These are phyloP conservation scores for Samsoniella hepiali DNA, from an alignment of 2,329 filamentous ascomycete genomes.

Conservation along the genomic window DNA sequence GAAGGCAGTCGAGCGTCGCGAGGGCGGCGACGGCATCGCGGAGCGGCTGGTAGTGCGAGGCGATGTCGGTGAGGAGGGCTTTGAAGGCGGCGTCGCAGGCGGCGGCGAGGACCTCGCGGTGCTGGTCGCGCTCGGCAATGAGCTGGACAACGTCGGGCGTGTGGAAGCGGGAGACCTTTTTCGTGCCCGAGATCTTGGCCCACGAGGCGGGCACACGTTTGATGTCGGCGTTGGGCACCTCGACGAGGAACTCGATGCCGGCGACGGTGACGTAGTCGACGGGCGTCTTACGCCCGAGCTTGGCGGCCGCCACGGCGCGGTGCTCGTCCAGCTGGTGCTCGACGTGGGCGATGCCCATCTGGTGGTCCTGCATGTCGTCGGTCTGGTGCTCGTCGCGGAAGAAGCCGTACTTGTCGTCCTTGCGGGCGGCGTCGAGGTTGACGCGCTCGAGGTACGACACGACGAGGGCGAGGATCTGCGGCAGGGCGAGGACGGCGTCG, in stretches of 20 bases:
- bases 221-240: constrained; percentile 77
- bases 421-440: constrained; percentile 76
- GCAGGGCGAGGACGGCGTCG: constrained; percentile 70
- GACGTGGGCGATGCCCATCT: constrained; percentile 85
- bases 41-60: constrained; percentile 81
- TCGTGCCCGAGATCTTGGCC: constrained; percentile 92
- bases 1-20: constrained; percentile 82
- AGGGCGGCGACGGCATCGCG: constrained; percentile 85
- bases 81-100: constrained; percentile 84
- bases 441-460: constrained; percentile 77
- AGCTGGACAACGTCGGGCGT: constrained; percentile 84
- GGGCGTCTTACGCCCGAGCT: constrained; percentile 62
- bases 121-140: constrained; percentile 84
- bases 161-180: constrained; percentile 88
- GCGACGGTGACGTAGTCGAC: constrained; percentile 79
- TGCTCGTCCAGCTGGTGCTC: constrained; percentile 85
- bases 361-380: constrained; percentile 83
- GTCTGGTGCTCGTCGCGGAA: constrained; percentile 86
- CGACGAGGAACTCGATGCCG: constrained; percentile 92
- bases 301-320: constrained; percentile 65
- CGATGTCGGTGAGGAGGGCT: constrained; percentile 68
- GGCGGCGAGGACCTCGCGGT: constrained; percentile 88
- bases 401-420: constrained; percentile 91
- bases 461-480: constrained; percentile 70
- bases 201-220: constrained; percentile 91